Evolutionary conservation across 768 basidiomycete species (phyloP), one percentile per base, ranked within the genome.

Genomic region (Boletus reticulatus): DNA sequence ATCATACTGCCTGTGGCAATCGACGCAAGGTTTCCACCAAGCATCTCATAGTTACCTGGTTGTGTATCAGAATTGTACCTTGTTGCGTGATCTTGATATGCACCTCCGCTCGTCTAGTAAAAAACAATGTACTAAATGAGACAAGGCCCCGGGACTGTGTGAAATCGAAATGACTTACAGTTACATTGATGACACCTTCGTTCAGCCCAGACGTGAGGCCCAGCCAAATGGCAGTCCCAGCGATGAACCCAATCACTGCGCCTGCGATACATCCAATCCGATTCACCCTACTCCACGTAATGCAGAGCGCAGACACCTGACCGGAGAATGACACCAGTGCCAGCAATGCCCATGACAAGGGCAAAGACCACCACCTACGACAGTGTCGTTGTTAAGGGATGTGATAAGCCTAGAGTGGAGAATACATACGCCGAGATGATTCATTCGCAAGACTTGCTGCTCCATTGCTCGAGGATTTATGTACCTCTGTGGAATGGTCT

Each of bases 11-110:
- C 91, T 14, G 89, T 77, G 27, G 83, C 88, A 60, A 95, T 90
- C 3, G 92, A 85, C 2, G 86, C 87, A n/a, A 96, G 74, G 72
- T 95, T 94, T 3, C 94, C 94, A 0, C 92, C 86, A 16, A 97
- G 78, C 92, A 97, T 95, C 64, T 82, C 80, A 53, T 77, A 76
- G 67, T 83, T 80, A 19, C 75, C 78, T 70, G 53, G 48, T 51
- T 37, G 42, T 27, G 38, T 14, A 17, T 58, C 42, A 58, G 47
- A 46, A 46, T 19, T 17, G 17, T 12, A 32, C 13, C 11, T 20
- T 17, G 14, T 41, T 4, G 17, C 14, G 32, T 76, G 27, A 37
- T 24, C 52, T 27, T 76, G 27, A 60, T 7, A 78, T 65, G 76
- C 73, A 62, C 85, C 84, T 72, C 80, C 76, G 47, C 75, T 80